phyloP scores from a whole-genome alignment of 2,329 filamentous ascomycete species.

The Neoscytalidium dimidiatum region DNA sequence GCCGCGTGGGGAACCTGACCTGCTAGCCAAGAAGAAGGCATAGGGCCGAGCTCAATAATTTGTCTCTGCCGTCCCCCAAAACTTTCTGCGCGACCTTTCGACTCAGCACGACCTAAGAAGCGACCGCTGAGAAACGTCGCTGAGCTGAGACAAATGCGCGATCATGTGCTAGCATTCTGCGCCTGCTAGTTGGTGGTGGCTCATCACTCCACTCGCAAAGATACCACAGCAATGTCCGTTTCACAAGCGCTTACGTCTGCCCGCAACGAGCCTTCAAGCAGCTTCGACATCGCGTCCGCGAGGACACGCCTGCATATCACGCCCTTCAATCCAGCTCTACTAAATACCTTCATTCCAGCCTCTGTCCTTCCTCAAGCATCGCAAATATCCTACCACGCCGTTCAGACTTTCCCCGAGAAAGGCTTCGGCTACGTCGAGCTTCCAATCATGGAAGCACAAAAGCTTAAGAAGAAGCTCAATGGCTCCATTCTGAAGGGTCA shows the following conservation, averaged over 20 bases:
- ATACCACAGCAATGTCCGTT: slow-evolving; percentile 16
- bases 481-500: slow-evolving; percentile 80
- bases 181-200: slow-evolving; percentile 1
- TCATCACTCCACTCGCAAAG: neutral
- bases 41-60: slow-evolving; percentile 13
- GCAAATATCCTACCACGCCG: slow-evolving; percentile 83
- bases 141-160: slow-evolving; percentile 9
- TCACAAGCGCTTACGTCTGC: slow-evolving; percentile 21
- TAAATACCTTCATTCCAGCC: slow-evolving; percentile 70
- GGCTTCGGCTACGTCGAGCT: slow-evolving; percentile 89
- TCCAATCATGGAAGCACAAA: slow-evolving; percentile 80
- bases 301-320: slow-evolving; percentile 74
- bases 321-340: slow-evolving; percentile 75
- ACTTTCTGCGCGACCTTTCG: neutral
- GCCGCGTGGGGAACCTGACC: slow-evolving; percentile 6
- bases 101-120: neutral
- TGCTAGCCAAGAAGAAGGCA: no score
- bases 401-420: slow-evolving; percentile 87
- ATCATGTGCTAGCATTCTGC: neutral
- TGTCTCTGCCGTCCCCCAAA: neutral
- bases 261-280: neutral
- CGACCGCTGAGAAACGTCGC: neutral
- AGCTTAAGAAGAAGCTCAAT: slow-evolving; percentile 86
- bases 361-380: slow-evolving; percentile 66
- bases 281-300: neutral